Percentiles rank a stretch among this genome's conserved stretches.
Conservation (phyloP, 345 rosid genomes). For the Rhodamnia rubescens region DNA sequence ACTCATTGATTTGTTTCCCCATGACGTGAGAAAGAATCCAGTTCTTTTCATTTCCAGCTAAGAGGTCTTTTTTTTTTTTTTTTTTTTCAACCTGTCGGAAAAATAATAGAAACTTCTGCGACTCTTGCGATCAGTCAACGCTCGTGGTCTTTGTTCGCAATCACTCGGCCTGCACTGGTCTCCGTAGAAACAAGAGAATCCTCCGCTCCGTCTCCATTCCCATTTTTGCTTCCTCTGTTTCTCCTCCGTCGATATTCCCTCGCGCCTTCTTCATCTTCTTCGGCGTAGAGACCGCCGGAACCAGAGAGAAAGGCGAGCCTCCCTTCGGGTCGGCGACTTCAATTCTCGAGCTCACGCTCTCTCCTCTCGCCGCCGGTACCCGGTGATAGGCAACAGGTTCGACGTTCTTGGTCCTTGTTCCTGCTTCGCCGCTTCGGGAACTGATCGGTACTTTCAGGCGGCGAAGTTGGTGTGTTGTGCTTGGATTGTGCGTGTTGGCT, state of each 20-base stretch:
- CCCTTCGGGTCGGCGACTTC: not conserved
- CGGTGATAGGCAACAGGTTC: not conserved
- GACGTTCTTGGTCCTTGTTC: not conserved
- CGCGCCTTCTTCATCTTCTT: not conserved
- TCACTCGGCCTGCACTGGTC: not conserved
- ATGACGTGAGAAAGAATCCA: not conserved
- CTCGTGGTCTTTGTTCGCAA: not conserved
- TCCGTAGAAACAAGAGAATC: not conserved
- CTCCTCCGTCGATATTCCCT: not conserved
- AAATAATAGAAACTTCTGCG: not conserved
- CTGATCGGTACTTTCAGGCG: not conserved
- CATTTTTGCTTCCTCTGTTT: not conserved
- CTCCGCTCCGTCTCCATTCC: not conserved
- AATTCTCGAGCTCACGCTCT: not conserved
- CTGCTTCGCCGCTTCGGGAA: not conserved
- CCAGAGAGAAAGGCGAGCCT: not conserved
- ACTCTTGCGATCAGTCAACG: not conserved
- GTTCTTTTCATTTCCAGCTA: not conserved
- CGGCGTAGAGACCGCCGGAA: not conserved
- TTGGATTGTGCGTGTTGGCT: not conserved
- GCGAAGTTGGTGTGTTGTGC: not conserved
- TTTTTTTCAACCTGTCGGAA: not conserved
- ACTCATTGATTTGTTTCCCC: too few relatives aligned
- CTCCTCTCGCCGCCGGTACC: not conserved
- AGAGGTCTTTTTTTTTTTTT: not conserved